Base-by-base conservation (phyloP, 2,329 filamentous ascomycete genomes). In the Podosphaera aphanis region DNA sequence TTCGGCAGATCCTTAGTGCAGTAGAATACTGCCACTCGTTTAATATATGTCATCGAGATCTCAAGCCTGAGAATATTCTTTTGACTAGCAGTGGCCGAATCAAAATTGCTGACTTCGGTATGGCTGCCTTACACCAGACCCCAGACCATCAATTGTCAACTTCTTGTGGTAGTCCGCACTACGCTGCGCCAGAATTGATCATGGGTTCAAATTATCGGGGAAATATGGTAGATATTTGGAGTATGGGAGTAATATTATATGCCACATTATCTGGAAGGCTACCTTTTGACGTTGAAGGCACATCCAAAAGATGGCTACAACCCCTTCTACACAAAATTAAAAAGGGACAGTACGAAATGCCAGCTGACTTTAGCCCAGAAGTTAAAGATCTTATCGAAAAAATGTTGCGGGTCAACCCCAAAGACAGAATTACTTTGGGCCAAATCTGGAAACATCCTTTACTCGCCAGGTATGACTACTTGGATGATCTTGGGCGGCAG, bases 21-120 rank as follows among this genome's bases (percentile, higher is more conserved):
- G 70, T 98, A 44, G 77, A 85, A 2, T 94, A 94, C 63, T 93
- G 86, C 54, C 90, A 98, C 62, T 77, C 81, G 2, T 83, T 93
- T 64, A 85, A 88, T 54, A 93, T 98, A 51, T 93, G 86, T 59
- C 90, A 98, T 59, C 81, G 90, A 20, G 90, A 98, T 55, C 68
- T 98, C 45, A 98, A 98, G 62, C 90, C 86, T 0, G 90, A 98
- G 63, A 98, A 98, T 56, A 94, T 98, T 40, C 68, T 98, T 16
- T 69, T 98, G 44, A 85, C 85, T 47, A 66, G 67, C 2, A 66
- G 78, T 41, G 71, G 79, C 45, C 76, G 82, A 48, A 77, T 95
- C 60, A 98, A 95, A 63, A 77, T 98, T 55, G 88, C 88, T 44
- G 90, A 98, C 61, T 98, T 98, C 61, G 88, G 90, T 37, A 94